Evolutionary conservation across 352 stramenopile species (phyloP).

Genomic region (Phytophthora pistaciae): DNA sequence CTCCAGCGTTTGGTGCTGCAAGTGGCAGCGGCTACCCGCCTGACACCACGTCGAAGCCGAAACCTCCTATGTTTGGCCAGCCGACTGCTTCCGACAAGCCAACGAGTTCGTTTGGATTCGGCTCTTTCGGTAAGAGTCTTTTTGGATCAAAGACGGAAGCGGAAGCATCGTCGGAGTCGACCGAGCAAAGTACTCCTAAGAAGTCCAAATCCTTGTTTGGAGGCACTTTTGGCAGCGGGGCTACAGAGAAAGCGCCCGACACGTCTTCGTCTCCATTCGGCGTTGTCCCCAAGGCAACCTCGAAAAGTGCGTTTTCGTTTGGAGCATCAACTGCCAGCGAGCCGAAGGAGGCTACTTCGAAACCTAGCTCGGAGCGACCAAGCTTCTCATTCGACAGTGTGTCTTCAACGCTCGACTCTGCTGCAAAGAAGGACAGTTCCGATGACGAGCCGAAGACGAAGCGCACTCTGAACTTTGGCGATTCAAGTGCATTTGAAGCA

Average conservation of each 20-base stretch:
- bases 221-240: constrained; percentile 24
- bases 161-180: constrained; percentile 4
- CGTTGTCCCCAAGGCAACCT: constrained; percentile 25
- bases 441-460: constrained; percentile 30
- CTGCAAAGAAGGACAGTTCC: constrained; percentile 9
- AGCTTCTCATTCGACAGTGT: constrained; percentile 44
- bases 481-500: constrained; percentile 23
- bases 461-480: constrained; percentile 44
- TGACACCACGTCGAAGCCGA: constrained; percentile 41
- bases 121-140: constrained; percentile 36
- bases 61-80: constrained; percentile 37
- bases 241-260: constrained; percentile 12
- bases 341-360: constrained; percentile 11
- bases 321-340: constrained; percentile 14
- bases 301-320: constrained; percentile 39
- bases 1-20: constrained; percentile 29
- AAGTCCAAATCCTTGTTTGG: constrained; percentile 30
- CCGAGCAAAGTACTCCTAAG: constrained; percentile 13
- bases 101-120: constrained; percentile 39
- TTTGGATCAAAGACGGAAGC: constrained; percentile 26
- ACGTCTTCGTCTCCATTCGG: constrained; percentile 43
- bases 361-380: constrained; percentile 21
- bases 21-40: constrained; percentile 41
- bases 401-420: constrained; percentile 18
- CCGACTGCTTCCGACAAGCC: constrained; percentile 18